These are phyloP conservation scores for Zea luxurians DNA, from an alignment of 176 grass and related monocot species.

Conservation along the genomic window DNA sequence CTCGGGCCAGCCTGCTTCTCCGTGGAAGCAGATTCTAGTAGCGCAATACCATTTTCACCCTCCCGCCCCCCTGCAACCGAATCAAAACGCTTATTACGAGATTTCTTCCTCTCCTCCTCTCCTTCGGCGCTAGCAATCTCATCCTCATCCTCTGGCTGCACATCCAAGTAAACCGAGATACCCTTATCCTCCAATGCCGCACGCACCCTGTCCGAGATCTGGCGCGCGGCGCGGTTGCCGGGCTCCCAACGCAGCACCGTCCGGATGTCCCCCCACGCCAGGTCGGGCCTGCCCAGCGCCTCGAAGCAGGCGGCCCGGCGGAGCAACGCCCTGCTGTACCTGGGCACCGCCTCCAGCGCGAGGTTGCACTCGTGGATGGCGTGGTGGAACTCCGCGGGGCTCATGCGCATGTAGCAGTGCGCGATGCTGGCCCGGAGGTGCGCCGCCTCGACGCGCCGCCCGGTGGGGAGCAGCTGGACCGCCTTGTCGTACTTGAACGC, in stretches of 20 bases:
- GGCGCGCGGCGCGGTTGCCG: constrained; percentile 47
- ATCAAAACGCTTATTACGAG: background rate
- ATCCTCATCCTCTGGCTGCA: background rate
- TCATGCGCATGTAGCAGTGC: constrained; percentile 69
- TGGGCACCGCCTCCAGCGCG: constrained; percentile 60
- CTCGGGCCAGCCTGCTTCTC: background rate
- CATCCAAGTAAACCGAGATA: constrained; percentile 11
- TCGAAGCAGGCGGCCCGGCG: constrained; percentile 59
- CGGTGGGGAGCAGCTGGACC: constrained; percentile 49
- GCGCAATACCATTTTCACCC: background rate
- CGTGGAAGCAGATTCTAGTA: background rate
- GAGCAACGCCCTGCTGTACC: constrained; percentile 62
- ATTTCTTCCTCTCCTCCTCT: constrained; percentile 48
- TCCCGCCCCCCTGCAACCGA: background rate
- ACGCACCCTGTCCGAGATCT: constrained; percentile 46
- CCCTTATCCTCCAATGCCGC: constrained; percentile 50
- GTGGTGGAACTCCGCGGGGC: constrained; percentile 47
- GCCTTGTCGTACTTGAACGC: constrained; percentile 69
- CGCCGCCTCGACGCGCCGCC: constrained; percentile 42
- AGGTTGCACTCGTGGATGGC: constrained; percentile 63
- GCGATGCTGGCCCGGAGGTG: constrained; percentile 63
- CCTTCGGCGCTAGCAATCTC: constrained; percentile 35
- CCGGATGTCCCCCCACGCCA: constrained; percentile 47
- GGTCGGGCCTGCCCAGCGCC: constrained; percentile 57
- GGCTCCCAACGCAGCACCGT: constrained; percentile 55